These are phyloP conservation scores for Amanita thiersii DNA, from an alignment of 768 basidiomycete genomes.

Conservation along the genomic window DNA sequence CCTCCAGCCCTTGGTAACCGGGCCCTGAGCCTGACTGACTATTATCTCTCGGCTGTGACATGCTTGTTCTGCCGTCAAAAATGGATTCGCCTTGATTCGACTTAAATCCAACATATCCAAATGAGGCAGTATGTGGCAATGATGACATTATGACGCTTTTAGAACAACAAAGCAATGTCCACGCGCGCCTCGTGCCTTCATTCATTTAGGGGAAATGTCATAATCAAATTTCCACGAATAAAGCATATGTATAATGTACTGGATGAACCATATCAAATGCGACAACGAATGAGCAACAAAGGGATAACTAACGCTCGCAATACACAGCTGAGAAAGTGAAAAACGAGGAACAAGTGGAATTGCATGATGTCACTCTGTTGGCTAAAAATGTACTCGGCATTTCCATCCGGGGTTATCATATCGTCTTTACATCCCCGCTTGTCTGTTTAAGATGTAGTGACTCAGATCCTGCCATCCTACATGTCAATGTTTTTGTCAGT, in stretches of 20 bases:
- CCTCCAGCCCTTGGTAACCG: too few relatives aligned
- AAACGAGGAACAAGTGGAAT: neutral
- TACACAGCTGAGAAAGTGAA: slow-evolving; percentile 5
- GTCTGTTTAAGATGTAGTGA: slow-evolving; percentile 69
- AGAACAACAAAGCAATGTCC: too few relatives aligned
- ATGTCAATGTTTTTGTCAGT: slow-evolving; percentile 8
- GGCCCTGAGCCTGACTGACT: too few relatives aligned
- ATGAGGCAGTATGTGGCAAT: too few relatives aligned
- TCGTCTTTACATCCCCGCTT: slow-evolving; percentile 49
- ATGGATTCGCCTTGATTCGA: too few relatives aligned
- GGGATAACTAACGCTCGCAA: neutral
- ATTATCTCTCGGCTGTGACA: too few relatives aligned
- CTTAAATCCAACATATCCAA: too few relatives aligned
- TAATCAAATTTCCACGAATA: too few relatives aligned
- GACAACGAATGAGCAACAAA: slow-evolving; percentile 1
- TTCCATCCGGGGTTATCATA: slow-evolving; percentile 5
- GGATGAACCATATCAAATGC: slow-evolving; percentile 4
- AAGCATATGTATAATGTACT: slow-evolving; percentile 8
- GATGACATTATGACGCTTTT: too few relatives aligned
- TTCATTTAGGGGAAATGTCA: too few relatives aligned
- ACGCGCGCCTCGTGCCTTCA: too few relatives aligned
- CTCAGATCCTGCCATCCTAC: slow-evolving; percentile 76
- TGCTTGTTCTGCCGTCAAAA: too few relatives aligned
- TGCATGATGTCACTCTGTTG: neutral
- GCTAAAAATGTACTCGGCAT: neutral